Conservation (phyloP, 805 yeast genomes). For the Ogataea nakhonphanomensis region DNA sequence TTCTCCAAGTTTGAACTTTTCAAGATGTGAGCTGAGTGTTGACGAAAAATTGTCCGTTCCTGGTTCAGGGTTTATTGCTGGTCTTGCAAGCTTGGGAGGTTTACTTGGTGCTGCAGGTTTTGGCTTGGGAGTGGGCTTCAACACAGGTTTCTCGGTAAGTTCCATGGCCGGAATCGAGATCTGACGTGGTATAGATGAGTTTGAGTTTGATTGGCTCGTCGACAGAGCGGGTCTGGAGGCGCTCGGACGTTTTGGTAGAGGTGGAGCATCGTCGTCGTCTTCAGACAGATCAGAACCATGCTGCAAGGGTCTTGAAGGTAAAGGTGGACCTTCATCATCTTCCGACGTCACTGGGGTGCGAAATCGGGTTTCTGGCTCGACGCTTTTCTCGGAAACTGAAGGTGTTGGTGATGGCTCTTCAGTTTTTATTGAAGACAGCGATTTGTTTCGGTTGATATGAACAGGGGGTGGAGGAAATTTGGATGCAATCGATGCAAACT, state of each 20-base stretch:
- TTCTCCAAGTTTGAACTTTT: slow-evolving; percentile 6
- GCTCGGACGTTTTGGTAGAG: slow-evolving; percentile 23
- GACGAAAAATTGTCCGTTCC: too few relatives aligned
- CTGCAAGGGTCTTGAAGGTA: slow-evolving; percentile 4
- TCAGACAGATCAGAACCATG: slow-evolving; percentile 1
- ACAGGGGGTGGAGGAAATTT: slow-evolving; percentile 23
- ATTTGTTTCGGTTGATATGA: slow-evolving; percentile 12
- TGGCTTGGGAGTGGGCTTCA: background rate
- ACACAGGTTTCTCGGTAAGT: too few relatives aligned
- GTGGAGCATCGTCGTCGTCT: slow-evolving; percentile 25
- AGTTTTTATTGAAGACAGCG: slow-evolving; percentile 1
- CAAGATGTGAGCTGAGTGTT: background rate
- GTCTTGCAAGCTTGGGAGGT: slow-evolving; percentile 23
- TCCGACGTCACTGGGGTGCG: slow-evolving; percentile 4
- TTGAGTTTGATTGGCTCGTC: background rate
- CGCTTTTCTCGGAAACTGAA: background rate
- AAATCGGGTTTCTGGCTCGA: background rate
- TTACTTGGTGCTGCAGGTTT: slow-evolving; percentile 16
- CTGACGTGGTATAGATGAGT: too few relatives aligned
- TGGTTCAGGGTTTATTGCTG: slow-evolving; percentile 1
- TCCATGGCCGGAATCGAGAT: too few relatives aligned
- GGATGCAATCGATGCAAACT: background rate
- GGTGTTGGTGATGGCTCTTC: slow-evolving; percentile 12
- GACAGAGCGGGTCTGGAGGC: slow-evolving; percentile 2
- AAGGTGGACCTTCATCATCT: slow-evolving; percentile 7